Evolutionary conservation across 805 yeast species (phyloP).

Genomic region (Sugiyamaella valdiviana): DNA sequence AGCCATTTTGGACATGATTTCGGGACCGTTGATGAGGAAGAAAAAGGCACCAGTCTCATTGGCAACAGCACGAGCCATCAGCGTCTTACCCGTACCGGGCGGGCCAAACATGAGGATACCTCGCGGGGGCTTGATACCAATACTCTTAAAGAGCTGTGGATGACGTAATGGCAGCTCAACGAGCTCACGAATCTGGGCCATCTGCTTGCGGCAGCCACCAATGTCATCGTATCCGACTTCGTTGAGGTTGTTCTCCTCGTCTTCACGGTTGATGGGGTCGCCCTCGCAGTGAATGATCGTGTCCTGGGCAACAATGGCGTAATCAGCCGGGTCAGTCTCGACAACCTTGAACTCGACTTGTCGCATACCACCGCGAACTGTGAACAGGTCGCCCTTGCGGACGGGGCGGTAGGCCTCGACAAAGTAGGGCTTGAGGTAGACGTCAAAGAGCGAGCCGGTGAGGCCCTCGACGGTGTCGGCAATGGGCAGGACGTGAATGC

Average conservation of each 20-base stretch:
- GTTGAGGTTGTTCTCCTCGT: conserved; percentile 91
- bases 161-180: conserved; percentile 97
- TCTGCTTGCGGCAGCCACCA: conserved; percentile 98
- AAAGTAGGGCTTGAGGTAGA: conserved; percentile 93
- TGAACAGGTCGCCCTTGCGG: conserved; percentile 92
- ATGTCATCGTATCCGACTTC: conserved; percentile 99
- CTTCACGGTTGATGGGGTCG: conserved; percentile 97
- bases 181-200: conserved; percentile 98
- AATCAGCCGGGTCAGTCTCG: conserved; percentile 95
- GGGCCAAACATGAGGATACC: conserved; percentile 95
- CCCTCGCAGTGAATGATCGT: conserved; percentile 98
- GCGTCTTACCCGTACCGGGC: conserved; percentile 99
- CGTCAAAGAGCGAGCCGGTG: conserved; percentile 94
- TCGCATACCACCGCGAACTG: conserved; percentile 98
- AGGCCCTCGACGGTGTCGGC: conserved; percentile 98
- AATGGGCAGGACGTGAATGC: conserved; percentile 92
- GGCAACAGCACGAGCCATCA: conserved; percentile 99
- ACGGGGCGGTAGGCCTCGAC: conserved; percentile 99
- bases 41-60: conserved; percentile 99
- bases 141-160: conserved; percentile 94
- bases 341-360: conserved; percentile 98
- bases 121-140: conserved; percentile 98
- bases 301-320: conserved; percentile 97
- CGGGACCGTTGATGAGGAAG: conserved; percentile 97
- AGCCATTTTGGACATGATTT: conserved; percentile 99